Conservation (phyloP, 225 moss, liverwort and hornwort species). For the Antitrichia curtipendula region DNA sequence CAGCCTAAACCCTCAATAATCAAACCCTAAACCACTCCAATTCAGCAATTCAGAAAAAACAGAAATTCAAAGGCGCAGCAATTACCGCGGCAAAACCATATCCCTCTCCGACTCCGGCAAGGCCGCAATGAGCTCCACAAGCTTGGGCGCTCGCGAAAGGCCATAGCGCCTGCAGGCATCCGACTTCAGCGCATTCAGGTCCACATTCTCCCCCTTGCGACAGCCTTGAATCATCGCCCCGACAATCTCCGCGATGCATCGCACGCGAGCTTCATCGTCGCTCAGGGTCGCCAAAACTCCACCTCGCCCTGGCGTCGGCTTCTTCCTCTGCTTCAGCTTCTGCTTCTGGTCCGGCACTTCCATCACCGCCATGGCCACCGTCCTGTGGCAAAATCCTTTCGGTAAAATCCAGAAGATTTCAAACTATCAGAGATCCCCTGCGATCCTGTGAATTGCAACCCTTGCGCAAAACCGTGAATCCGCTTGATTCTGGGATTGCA, state of each 20-base stretch:
- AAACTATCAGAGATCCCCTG: background rate
- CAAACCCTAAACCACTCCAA: background rate
- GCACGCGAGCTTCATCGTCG: slow-evolving; percentile 93
- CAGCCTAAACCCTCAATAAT: background rate
- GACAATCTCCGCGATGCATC: slow-evolving; percentile 95
- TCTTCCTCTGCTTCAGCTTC: slow-evolving; percentile 41
- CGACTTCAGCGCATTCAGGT: slow-evolving; percentile 82
- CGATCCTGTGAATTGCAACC: background rate
- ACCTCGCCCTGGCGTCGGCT: slow-evolving; percentile 68
- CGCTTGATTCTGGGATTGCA: background rate
- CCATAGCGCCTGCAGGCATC: slow-evolving; percentile 87
- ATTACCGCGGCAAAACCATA: slow-evolving; percentile 70
- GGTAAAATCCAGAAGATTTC: background rate
- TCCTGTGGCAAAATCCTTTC: background rate
- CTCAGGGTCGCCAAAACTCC: slow-evolving; percentile 53
- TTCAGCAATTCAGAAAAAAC: background rate
- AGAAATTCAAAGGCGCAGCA: background rate
- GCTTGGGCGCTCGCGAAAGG: slow-evolving; percentile 89
- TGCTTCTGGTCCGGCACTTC: slow-evolving; percentile 20
- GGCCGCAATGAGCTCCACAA: slow-evolving; percentile 99
- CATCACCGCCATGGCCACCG: slow-evolving; percentile 7
- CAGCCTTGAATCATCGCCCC: slow-evolving; percentile 85
- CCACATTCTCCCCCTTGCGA: slow-evolving; percentile 78
- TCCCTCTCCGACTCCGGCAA: slow-evolving; percentile 88
- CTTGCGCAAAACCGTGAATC: background rate